Percentiles rank a stretch among this genome's conserved stretches.
Evolutionary conservation across 805 yeast genomes (phyloP).

Genomic region (Nakazawaea wyomingensis): DNA sequence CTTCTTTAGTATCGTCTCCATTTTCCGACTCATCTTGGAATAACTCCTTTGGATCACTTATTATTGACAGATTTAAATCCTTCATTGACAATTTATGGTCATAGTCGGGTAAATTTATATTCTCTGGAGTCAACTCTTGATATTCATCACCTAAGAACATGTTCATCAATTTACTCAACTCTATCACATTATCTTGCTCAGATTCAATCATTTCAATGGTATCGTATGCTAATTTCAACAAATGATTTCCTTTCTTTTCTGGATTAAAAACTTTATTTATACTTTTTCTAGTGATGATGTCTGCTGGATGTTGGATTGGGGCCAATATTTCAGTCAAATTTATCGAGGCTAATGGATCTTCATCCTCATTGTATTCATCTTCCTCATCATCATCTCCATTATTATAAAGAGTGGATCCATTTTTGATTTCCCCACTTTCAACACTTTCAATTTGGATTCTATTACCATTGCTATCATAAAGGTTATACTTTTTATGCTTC

Average conservation of each 20-base stretch:
- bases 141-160: conserved; percentile 88
- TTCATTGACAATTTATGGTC: conserved; percentile 49
- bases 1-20: conserved; percentile 16
- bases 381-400: conserved; percentile 17
- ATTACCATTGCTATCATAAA: conserved; percentile 17
- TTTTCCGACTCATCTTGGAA: conserved; percentile 19
- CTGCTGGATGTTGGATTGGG: conserved; percentile 79
- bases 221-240: conserved; percentile 60
- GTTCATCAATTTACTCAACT: conserved; percentile 65
- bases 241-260: conserved; percentile 32
- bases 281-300: conserved; percentile 66
- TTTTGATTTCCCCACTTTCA: conserved; percentile 10
- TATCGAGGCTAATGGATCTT: conserved; percentile 42
- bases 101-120: conserved; percentile 61
- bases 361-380: conserved; percentile 23
- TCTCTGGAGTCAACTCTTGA: conserved; percentile 54
- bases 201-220: conserved; percentile 73
- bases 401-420: neutral
- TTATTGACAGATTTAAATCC: conserved; percentile 23
- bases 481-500: conserved; percentile 16
- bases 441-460: conserved; percentile 16
- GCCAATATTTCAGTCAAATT: conserved; percentile 57
- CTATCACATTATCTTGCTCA: conserved; percentile 75
- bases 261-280: conserved; percentile 60
- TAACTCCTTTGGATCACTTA: conserved; percentile 13